Base-by-base conservation (phyloP, 73 alveolate genomes). In the Paramecium sonneborni region DNA sequence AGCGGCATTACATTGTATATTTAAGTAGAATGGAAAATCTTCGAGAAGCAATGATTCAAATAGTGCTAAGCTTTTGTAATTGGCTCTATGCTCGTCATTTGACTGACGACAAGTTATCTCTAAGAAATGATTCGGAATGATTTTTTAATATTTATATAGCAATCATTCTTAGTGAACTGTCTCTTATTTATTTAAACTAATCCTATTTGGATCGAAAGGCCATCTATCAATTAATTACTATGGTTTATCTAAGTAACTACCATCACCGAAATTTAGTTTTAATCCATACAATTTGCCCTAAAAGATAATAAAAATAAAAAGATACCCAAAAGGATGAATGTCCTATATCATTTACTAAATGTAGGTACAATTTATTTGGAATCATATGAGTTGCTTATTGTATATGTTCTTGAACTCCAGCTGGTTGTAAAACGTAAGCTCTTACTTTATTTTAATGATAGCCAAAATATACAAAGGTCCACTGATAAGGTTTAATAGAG, bases 281-380 rank as follows among this genome's bases (percentile, higher is more conserved):
- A 79, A 38, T 43, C 90, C 90, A 23, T 79, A 46, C n/a, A 79
- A 41, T 79, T 79, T 79, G 20, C 90, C 90, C 90, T 79, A 79
- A 52, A 52, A 52, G 6, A 14, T 14, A 62, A 30, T 39, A 41
- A 38, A 20, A 79, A 41, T 20, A 32, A 70, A 9, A 28, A 2
- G 12, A n/a, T 79, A 79, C 90, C n/a, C n/a, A 79, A 44, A 79
- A 79, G 6, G 72, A 12, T 21, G 44, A 28, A 41, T 44, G 44
- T 3, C 48, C 39, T 18, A 8, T n/a, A 46, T 79, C 90, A 5
- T 79, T 39, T 21, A 79, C 20, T 38, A 79, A 41, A 43, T 79
- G 74, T n/a, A 79, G 32, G 23, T 39, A 79, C 15, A 79, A 79
- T 20, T 46, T 1, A 43, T 43, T 79, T 38, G 90, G 90, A 43